Base-by-base conservation (phyloP, 108 stramenopile species). In the Epithemia pelagica region DNA sequence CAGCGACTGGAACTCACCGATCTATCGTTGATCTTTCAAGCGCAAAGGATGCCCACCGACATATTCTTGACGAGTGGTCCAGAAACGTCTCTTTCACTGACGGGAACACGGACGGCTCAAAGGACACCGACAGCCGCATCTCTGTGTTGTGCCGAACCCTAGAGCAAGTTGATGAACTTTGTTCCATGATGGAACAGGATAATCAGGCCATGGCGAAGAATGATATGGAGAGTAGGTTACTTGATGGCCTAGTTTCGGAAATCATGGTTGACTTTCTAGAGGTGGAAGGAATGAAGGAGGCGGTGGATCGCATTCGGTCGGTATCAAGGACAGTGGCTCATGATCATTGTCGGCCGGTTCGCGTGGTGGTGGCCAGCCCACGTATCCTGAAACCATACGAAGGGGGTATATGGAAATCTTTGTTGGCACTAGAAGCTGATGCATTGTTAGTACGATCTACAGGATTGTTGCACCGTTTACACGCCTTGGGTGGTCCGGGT, bases 241-340 rank as follows among this genome's bases (percentile, higher is more conserved):
- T n/a, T 21, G 61, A 56, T 54, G 37, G 37, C 37, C 15, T 26
- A 0, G 57, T 84, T 20, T 61, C 75, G 58, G 89, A 90, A 67
- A 72, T 90, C 30, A 82, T 90, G 59, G 60, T 90, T 64, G 86
- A 90, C 64, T 90, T 90, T 60, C 70, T 90, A 1, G 89, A 90
- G 72, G 71, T 90, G 24, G 81, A 85, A 10, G 86, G 86, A 0
- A 84, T 87, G 33, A 30, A 59, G 20, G 79, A 83, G 22, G 84
- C 89, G 10, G 74, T 85, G 20, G 58, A 62, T 2, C 65, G 82
- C 0, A 71, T 87, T 1, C 75, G 82, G 27, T 59, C 70, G 63
- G 63, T 73, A 32, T 1, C 54, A 31, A 31, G 58, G 25, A n/a
- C n/a, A n/a, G 10, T 5, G 5, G 15, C 5, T 15, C 5, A 46